A percentile compares a stretch with the other conserved stretches of the same genome.
These are phyloP conservation scores for Flueggea neowawraea DNA, from an alignment of 441 rosid species.

Conservation along the genomic window DNA sequence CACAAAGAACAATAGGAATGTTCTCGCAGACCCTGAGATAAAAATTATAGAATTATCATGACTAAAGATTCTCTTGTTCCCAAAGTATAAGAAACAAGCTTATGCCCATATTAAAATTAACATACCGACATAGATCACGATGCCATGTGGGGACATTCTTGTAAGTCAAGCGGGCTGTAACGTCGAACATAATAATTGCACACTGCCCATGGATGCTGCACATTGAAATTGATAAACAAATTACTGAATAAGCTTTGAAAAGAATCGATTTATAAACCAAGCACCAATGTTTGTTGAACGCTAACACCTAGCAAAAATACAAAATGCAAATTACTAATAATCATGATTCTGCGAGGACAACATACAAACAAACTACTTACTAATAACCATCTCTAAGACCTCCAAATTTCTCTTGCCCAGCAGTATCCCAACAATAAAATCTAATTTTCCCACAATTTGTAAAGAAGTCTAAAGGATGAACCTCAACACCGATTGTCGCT, in stretches of 20 bases:
- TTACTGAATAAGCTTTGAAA: too few species aligned
- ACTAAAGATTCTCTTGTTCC: background rate
- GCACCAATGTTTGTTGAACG: too few species aligned
- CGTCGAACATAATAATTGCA: conserved; percentile 92
- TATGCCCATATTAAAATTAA: background rate
- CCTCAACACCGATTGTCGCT: conserved; percentile 73
- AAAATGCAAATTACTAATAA: too few species aligned
- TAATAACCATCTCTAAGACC: conserved; percentile 69
- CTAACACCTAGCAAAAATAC: too few species aligned
- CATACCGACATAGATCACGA: conserved; percentile 80
- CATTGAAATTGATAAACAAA: too few species aligned
- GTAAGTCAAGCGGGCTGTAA: conserved; percentile 78
- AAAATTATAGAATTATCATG: background rate
- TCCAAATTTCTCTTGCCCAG: conserved; percentile 67
- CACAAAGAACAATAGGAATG: conserved; percentile 82
- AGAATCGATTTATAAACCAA: too few species aligned
- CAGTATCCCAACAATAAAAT: conserved; percentile 68
- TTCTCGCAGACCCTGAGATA: conserved; percentile 70
- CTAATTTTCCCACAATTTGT: conserved; percentile 51
- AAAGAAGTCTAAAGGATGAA: conserved; percentile 63
- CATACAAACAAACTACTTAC: conserved; percentile 17
- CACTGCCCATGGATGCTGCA: conserved; percentile 93
- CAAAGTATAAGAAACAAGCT: background rate
- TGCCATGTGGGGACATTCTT: conserved; percentile 96
- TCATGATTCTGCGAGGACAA: too few species aligned